Evolutionary conservation across 495 filamentous ascomycete species (phyloP), one percentile per base, ranked within the genome.

Genomic region (Penicillium cataractarum): DNA sequence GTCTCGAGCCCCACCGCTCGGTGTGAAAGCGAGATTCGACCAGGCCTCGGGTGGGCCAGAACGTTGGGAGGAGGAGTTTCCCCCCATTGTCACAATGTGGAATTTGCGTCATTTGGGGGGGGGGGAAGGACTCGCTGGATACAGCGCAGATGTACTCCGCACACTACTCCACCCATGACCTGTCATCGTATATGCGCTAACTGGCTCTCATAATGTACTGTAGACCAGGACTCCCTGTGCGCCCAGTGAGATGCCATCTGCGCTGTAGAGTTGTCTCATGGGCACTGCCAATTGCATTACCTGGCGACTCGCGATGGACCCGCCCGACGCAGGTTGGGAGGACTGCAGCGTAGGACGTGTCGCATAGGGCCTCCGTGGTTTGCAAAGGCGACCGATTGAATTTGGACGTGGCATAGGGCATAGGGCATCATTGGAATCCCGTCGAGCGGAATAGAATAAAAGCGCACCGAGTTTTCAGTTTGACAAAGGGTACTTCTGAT

Each of bases 11-110:
- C 54, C 54, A 56, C 54, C 6, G 21, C 21, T 6, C 35, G 24
- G 40, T 12, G 53, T 55, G 53, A n/a, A 29, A 42, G 35, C 22
- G 54, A 40, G 24, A 42, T 56, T 56, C 54, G 54, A 42, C 35
- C 24, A 31, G 54, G 54, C 15, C 22, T 50, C 24, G 46, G 21
- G 46, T 50, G 46, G 46, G 26, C 46, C 46, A 29, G 46, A 50
- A 50, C 46, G 46, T 15, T 27, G 24, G 24, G 13, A 27, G 13
- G 8, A 21, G 9, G 12, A 50, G 13, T 12, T 1, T 3, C 22
- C 24, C 21, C 26, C 10, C 10, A 27, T 50, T 21, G 22, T 50
- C 46, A 50, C 46, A n/a, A n/a, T n/a, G n/a, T n/a, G n/a, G n/a
- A n/a, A n/a, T n/a, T n/a, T n/a, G n/a, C n/a, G n/a, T n/a, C n/a